phyloP scores from a whole-genome alignment of 306 rosid genomes.

The Astragalus glycyphyllos region DNA sequence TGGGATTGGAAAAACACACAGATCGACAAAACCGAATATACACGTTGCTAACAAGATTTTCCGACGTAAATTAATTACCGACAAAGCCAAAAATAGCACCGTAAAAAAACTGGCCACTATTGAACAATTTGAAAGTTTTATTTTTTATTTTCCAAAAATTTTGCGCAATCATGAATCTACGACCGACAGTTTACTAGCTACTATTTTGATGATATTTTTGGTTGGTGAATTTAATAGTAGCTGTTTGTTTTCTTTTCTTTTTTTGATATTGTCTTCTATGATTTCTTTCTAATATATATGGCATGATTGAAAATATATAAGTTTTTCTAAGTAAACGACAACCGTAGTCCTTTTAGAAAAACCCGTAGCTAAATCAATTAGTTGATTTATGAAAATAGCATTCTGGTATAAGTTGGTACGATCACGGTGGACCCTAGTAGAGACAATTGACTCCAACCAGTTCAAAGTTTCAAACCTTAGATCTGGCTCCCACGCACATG shows the following conservation, averaged over 20 bases:
- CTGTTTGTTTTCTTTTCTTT: background rate
- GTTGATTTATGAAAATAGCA: slow-evolving; percentile 9
- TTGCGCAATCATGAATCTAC: background rate
- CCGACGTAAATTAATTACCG: too few species aligned
- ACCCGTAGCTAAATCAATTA: background rate
- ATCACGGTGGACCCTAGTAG: slow-evolving; percentile 37
- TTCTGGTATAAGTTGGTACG: slow-evolving; percentile 35
- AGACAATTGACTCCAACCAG: slow-evolving; percentile 24
- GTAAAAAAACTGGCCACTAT: background rate
- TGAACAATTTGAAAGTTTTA: background rate
- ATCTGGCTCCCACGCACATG: slow-evolving; percentile 49
- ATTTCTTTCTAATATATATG: background rate
- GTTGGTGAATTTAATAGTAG: slow-evolving; percentile 14
- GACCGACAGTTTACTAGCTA: slow-evolving; percentile 2
- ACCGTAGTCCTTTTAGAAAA: too few species aligned
- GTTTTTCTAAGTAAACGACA: background rate
- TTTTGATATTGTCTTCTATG: background rate
- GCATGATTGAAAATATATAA: slow-evolving; percentile 5
- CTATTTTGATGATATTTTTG: background rate
- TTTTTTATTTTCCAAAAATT: background rate
- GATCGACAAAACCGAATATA: too few species aligned
- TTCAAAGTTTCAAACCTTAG: slow-evolving; percentile 1
- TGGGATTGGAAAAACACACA: too few species aligned
- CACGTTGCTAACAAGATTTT: too few species aligned
- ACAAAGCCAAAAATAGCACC: too few species aligned